These are phyloP conservation scores for Xylaria sp. DNA, from an alignment of 2,329 filamentous ascomycete genomes.

Conservation along the genomic window DNA sequence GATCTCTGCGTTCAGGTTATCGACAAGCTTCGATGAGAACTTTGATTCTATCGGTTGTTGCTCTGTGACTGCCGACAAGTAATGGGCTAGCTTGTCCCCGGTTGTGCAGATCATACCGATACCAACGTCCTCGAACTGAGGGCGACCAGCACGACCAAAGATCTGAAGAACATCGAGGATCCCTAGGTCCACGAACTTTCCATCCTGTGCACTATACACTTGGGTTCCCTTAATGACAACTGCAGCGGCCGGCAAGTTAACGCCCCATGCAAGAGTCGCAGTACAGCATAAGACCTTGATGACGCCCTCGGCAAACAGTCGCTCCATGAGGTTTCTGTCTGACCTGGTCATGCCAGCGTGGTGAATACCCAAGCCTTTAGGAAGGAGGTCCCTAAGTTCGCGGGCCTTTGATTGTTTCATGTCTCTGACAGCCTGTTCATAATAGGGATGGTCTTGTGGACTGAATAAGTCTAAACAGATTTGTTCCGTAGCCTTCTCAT, in stretches of 20 bases:
- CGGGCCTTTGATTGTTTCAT: conserved; percentile 84
- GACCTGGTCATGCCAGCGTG: conserved; percentile 96
- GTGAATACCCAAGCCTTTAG: conserved; percentile 92
- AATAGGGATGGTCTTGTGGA: conserved; percentile 76
- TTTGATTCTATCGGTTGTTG: conserved; percentile 98
- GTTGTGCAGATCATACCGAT: conserved; percentile 98
- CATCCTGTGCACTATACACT: conserved; percentile 93
- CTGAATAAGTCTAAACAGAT: conserved; percentile 83
- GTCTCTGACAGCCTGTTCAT: conserved; percentile 79
- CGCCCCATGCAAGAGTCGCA: conserved; percentile 96
- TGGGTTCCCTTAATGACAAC: conserved; percentile 99
- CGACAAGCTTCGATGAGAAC: conserved; percentile 90
- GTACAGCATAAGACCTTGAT: conserved; percentile 98
- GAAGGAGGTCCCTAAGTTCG: conserved; percentile 86
- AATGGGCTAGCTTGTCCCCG: conserved; percentile 90
- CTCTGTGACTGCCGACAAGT: conserved; percentile 89
- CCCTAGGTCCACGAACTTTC: conserved; percentile 94
- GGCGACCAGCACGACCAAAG: conserved; percentile 95
- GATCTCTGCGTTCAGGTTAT: conserved; percentile 96
- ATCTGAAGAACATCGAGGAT: conserved; percentile 98
- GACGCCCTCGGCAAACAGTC: conserved; percentile 88
- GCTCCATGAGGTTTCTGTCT: conserved; percentile 94
- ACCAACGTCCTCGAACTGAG: conserved; percentile 96
- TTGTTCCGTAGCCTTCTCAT: conserved; percentile 84
- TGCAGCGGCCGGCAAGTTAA: conserved; percentile 94